These are phyloP conservation scores for Suillus plorans DNA, from an alignment of 768 basidiomycete genomes.

Conservation along the genomic window DNA sequence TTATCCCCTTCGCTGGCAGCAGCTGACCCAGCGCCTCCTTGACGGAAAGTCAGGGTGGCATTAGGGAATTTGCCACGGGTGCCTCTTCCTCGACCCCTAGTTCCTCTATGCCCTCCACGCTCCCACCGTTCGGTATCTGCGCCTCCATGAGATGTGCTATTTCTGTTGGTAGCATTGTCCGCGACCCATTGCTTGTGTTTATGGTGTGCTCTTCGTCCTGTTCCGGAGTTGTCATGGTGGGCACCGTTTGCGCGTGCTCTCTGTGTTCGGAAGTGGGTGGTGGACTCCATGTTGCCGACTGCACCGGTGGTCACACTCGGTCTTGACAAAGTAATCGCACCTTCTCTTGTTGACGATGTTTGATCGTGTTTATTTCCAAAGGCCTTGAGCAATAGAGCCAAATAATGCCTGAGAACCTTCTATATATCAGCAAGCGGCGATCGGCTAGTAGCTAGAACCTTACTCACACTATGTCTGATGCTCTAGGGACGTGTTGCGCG, in stretches of 20 bases:
- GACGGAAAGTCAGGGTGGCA: slow-evolving; percentile 37
- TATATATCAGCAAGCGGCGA: no score
- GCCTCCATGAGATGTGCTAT: slow-evolving; percentile 35
- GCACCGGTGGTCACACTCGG: slow-evolving; percentile 2
- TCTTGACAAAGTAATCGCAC: background rate
- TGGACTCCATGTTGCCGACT: slow-evolving; percentile 27
- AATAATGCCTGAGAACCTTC: background rate
- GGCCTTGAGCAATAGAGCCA: slow-evolving; percentile 9
- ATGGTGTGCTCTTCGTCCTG: slow-evolving; percentile 32
- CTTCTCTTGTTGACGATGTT: slow-evolving; percentile 5
- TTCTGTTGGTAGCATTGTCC: slow-evolving; percentile 33
- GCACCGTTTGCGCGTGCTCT: slow-evolving; percentile 24
- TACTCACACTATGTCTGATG: slow-evolving; percentile 17
- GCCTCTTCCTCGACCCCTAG: slow-evolving; percentile 41
- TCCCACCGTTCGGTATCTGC: slow-evolving; percentile 61
- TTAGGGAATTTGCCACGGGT: slow-evolving; percentile 41
- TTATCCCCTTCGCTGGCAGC: slow-evolving; percentile 34
- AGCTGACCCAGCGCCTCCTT: slow-evolving; percentile 24
- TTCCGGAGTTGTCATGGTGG: slow-evolving; percentile 17
- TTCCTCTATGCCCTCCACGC: slow-evolving; percentile 54
- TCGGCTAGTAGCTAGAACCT: background rate
- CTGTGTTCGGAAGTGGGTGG: slow-evolving; percentile 17
- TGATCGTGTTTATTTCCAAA: slow-evolving; percentile 11
- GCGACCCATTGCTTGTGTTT: slow-evolving; percentile 67
- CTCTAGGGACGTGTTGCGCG: slow-evolving; percentile 22